Conservation (phyloP, 2,329 filamentous ascomycete species). For the Stagonosporopsis vannaccii region DNA sequence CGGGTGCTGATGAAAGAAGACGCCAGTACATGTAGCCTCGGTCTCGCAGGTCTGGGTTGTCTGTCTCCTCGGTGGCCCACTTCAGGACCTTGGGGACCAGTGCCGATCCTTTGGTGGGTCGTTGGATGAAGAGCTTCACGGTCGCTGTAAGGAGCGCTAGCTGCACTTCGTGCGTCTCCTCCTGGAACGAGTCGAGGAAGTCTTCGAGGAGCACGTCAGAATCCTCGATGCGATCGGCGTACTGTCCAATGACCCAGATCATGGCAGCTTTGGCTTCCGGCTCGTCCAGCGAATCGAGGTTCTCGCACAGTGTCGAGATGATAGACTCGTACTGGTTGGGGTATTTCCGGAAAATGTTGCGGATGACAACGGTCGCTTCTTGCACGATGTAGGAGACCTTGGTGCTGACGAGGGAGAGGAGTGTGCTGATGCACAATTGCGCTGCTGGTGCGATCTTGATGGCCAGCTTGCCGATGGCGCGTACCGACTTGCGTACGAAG, state of each 20-base stretch:
- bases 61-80: constrained; percentile 99
- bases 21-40: constrained; percentile 99
- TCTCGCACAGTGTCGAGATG: constrained; percentile 93
- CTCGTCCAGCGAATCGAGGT: constrained; percentile 94
- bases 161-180: constrained; percentile 95
- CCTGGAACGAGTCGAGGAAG: constrained; percentile 90
- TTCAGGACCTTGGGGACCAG: constrained; percentile 94
- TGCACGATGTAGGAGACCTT: constrained; percentile 99
- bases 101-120: constrained; percentile 91
- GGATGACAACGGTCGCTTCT: constrained; percentile 97
- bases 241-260: constrained; percentile 99
- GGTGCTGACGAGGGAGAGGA: constrained; percentile 93
- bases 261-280: constrained; percentile 98
- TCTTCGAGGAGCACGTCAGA: constrained; percentile 93
- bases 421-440: constrained; percentile 86
- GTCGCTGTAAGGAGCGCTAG: constrained; percentile 93
- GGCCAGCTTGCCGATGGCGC: constrained; percentile 95
- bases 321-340: constrained; percentile 99
- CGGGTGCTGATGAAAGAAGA: constrained; percentile 88
- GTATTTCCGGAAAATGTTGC: constrained; percentile 99
- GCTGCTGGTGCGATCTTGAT: constrained; percentile 99
- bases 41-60: constrained; percentile 95
- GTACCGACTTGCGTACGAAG: constrained; percentile 96
- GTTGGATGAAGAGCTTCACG: constrained; percentile 96
- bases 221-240: constrained; percentile 96